Conservation (phyloP, 371 early-diverging fungal genomes). For the Mortierella sp. region DNA sequence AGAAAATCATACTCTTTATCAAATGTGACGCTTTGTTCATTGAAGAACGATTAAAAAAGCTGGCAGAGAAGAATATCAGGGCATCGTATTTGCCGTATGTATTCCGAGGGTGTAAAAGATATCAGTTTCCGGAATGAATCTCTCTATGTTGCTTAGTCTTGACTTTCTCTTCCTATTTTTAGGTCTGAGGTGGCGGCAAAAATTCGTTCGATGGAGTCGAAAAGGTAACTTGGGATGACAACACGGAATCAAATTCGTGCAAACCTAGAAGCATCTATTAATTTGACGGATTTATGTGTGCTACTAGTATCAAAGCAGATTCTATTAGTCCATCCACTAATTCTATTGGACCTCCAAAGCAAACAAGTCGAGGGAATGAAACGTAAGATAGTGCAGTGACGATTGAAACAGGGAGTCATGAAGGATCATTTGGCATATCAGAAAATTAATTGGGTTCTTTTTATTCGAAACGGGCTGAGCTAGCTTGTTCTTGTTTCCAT, state of each 20-base stretch:
- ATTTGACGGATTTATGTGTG: not conserved
- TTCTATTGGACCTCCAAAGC: not conserved
- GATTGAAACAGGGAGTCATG: not conserved
- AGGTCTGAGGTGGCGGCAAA: slow-evolving; percentile 20
- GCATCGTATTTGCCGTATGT: slow-evolving; percentile 22
- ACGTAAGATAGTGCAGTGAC: not conserved
- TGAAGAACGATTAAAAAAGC: slow-evolving; percentile 7
- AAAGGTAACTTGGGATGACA: not conserved
- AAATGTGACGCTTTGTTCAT: not conserved
- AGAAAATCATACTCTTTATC: slow-evolving; percentile 15
- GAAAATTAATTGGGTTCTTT: not conserved
- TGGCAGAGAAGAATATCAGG: slow-evolving; percentile 6
- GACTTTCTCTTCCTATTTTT: not conserved
- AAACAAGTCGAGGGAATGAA: not conserved
- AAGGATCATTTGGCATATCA: not conserved
- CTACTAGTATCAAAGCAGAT: not conserved
- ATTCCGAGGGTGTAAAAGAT: not conserved
- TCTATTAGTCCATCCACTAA: not conserved
- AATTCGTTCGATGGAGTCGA: not conserved
- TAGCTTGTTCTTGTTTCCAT: slow-evolving; percentile 54
- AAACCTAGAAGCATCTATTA: not conserved
- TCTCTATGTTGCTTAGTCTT: not conserved
- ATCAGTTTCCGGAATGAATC: not conserved
- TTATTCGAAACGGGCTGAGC: not conserved
- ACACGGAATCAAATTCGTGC: not conserved